Percentiles rank a stretch among this genome's conserved stretches.
Conservation (phyloP, 768 basidiomycete species). For the Strobilomyces dryophilus region DNA sequence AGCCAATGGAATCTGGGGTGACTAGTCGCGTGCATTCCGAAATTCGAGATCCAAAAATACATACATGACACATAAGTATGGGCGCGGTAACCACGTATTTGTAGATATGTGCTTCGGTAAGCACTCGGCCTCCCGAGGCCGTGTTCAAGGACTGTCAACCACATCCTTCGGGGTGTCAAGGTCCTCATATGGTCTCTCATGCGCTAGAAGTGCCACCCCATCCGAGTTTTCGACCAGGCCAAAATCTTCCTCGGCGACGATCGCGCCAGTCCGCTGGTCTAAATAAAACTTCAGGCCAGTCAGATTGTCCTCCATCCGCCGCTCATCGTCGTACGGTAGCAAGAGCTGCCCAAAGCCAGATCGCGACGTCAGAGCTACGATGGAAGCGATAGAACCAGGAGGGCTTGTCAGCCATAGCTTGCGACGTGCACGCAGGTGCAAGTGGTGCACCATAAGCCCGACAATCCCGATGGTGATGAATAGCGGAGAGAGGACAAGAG, state of each 20-base stretch:
- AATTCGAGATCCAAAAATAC: no score
- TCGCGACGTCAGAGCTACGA: conserved; percentile 51
- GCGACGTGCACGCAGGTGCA: conserved; percentile 45
- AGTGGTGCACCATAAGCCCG: conserved; percentile 45
- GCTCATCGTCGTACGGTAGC: conserved; percentile 52
- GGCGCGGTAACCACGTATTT: no score
- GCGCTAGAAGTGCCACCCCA: conserved; percentile 13
- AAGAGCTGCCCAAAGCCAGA: conserved; percentile 62
- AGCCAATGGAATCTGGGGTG: no score
- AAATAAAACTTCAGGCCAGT: conserved; percentile 49
- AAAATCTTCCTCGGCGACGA: conserved; percentile 50
- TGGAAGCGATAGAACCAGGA: conserved; percentile 58
- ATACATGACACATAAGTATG: no score
- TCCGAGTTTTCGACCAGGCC: conserved; percentile 4
- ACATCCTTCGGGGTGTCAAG: conserved; percentile 1
- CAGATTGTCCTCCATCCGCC: conserved; percentile 44
- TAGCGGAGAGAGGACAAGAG: conserved; percentile 45
- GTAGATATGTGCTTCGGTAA: background rate
- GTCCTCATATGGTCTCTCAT: conserved; percentile 5
- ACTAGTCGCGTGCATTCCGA: no score
- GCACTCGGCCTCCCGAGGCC: no score
- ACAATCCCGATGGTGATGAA: conserved; percentile 46
- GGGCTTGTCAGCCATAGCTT: conserved; percentile 48
- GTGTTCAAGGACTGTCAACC: no score
- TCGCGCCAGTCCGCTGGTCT: conserved; percentile 57